Evolutionary conservation across 768 basidiomycete species (phyloP), one percentile per base, ranked within the genome.

Genomic region (Mycena rebaudengoi): DNA sequence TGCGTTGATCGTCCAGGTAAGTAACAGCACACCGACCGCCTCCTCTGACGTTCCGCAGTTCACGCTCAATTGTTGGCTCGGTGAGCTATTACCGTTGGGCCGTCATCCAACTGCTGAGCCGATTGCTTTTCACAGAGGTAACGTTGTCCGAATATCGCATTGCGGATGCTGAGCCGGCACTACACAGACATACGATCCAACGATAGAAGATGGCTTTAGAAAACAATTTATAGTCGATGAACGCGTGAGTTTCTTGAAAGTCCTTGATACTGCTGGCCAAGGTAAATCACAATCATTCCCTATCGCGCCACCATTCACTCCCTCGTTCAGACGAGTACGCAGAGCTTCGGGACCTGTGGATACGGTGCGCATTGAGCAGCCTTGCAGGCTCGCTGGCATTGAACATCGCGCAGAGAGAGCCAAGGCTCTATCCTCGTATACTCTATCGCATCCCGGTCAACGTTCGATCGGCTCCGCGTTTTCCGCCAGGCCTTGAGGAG

Each of bases 241-340:
- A 74, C 86, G 90, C 71, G 95, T 96, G 88, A 96, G 94, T 79
- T 92, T 96, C 76, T 87, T 98, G 67, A 95, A 98, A 78, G 94
- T 98, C 65, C 92, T 98, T 75, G 96, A 98, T 80, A 97, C 96
- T 69, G 96, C 96, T 46, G 96, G 96, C 33, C 96, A 98, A 88
- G 95, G 95, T 95, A 72, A 66, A 88, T 80, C 39, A 14, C 39
- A 23, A 20, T 40, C 39, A 20, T 20, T 20, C 21, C 21, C 39
- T 40, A 40, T 40, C 39, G 39, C 39, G 39, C 39, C 21, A 40
- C 39, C 21, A 18, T 45, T 48, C 18, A 21, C 16, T 53, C 48
- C 33, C 54, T 62, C 49, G 56, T 55, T 48, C 76, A 97, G 96
- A 98, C 91, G 96, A 97, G 75, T 98, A 96, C 70, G 94, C 94